Evolutionary conservation across 441 rosid genomes (phyloP).

Genomic region (Gossypium trilobum): DNA sequence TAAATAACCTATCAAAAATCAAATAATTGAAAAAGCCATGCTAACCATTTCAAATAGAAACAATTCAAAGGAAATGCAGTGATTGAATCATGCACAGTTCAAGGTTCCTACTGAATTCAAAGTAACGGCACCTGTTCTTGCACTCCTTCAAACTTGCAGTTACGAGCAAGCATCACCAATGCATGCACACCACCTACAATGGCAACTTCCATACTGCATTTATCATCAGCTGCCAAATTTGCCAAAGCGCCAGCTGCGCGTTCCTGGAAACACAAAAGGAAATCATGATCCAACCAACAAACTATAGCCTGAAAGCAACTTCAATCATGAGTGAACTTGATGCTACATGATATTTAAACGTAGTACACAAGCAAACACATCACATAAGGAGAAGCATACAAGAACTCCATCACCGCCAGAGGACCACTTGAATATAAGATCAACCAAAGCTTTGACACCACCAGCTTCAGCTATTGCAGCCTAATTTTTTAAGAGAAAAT

Average conservation of each 20-base stretch:
- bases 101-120: not conserved
- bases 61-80: not conserved
- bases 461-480: constrained; percentile 94
- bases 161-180: constrained; percentile 87
- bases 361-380: not conserved
- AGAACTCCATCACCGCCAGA: constrained; percentile 82
- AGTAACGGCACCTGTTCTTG: constrained; percentile 76
- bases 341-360: not conserved
- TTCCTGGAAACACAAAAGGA: constrained; percentile 47
- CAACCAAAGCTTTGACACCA: constrained; percentile 85
- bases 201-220: constrained; percentile 91
- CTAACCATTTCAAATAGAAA: not conserved
- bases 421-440: constrained; percentile 90
- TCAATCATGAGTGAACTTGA: not conserved
- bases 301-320: constrained; percentile 6
- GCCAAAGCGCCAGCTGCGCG: constrained; percentile 99
- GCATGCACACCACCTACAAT: constrained; percentile 87
- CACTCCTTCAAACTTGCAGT: constrained; percentile 87
- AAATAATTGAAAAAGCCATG: not conserved
- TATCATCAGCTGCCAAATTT: constrained; percentile 95
- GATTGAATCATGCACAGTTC: not conserved
- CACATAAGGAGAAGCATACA: constrained; percentile 35
- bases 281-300: constrained; percentile 9
- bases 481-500: constrained; percentile 25
- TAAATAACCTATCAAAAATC: not conserved